These are phyloP conservation scores for Venturia asperata DNA, from an alignment of 2,329 filamentous ascomycete genomes.

Conservation along the genomic window DNA sequence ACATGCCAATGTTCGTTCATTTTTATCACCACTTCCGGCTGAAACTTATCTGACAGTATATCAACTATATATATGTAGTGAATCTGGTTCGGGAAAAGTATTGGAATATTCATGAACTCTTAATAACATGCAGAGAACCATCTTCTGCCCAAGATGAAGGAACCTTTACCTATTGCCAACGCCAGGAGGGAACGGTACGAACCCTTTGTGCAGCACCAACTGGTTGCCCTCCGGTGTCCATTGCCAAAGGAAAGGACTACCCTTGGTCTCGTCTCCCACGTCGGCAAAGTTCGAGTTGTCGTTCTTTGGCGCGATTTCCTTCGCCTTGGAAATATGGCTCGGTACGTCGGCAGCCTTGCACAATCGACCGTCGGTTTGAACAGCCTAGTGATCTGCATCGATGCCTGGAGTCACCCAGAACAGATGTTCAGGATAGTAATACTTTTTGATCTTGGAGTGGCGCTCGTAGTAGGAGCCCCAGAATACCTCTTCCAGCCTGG, in stretches of 20 bases:
- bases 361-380: conserved; percentile 13
- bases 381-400: conserved; percentile 15
- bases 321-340: not conserved
- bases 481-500: conserved; percentile 19
- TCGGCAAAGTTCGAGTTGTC: conserved; percentile 15
- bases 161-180: not conserved
- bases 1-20: no score
- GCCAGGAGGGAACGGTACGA: not conserved
- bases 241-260: not conserved
- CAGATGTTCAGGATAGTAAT: conserved; percentile 19
- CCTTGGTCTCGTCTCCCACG: conserved; percentile 1
- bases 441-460: conserved; percentile 19
- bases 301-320: conserved; percentile 8
- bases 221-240: conserved; percentile 4
- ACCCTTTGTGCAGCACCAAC: not conserved
- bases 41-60: no score
- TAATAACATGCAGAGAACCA: not conserved
- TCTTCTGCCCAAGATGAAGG: not conserved
- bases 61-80: no score
- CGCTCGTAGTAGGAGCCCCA: conserved; percentile 20
- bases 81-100: no score
- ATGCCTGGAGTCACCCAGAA: conserved; percentile 20
- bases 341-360: conserved; percentile 2
- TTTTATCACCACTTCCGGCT: no score
- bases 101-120: no score